Evolutionary conservation across 768 basidiomycete species (phyloP).

Genomic region (Megacollybia marginata): DNA sequence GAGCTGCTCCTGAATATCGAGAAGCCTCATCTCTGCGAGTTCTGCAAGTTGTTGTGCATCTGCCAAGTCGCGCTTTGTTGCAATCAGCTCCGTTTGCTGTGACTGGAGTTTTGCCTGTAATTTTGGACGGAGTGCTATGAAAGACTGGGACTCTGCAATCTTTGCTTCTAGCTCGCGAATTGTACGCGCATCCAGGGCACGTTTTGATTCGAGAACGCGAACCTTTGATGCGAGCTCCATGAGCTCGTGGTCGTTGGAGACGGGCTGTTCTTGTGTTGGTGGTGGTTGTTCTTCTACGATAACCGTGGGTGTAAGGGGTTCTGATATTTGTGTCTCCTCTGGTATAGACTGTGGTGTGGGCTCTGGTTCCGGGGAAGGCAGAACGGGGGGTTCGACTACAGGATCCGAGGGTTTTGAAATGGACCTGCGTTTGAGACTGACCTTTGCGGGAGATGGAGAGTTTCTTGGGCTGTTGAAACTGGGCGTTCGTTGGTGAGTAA

Average conservation of each 20-base stretch:
- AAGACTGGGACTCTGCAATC: constrained; percentile 78
- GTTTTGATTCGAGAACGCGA: constrained; percentile 79
- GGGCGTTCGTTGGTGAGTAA: constrained; percentile 46
- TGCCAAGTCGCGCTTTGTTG: constrained; percentile 66
- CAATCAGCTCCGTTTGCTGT: constrained; percentile 73
- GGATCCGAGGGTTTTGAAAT: no score
- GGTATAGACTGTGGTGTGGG: no score
- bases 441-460: not conserved
- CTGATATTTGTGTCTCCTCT: no score
- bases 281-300: constrained; percentile 1
- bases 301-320: no score
- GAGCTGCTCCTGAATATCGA: constrained; percentile 82
- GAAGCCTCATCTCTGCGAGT: constrained; percentile 58
- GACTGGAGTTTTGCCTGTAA: constrained; percentile 81
- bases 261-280: constrained; percentile 6
- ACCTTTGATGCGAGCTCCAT: constrained; percentile 82
- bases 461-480: constrained; percentile 31
- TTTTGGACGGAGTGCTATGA: constrained; percentile 81
- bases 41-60: constrained; percentile 72
- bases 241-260: constrained; percentile 48
- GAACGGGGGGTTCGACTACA: no score
- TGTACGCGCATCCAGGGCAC: constrained; percentile 78
- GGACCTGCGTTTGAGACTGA: no score
- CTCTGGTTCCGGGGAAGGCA: no score
- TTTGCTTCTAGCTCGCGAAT: constrained; percentile 80